phyloP scores from a whole-genome alignment of 2,329 filamentous ascomycete genomes.

The Xylaria hypoxylon region DNA sequence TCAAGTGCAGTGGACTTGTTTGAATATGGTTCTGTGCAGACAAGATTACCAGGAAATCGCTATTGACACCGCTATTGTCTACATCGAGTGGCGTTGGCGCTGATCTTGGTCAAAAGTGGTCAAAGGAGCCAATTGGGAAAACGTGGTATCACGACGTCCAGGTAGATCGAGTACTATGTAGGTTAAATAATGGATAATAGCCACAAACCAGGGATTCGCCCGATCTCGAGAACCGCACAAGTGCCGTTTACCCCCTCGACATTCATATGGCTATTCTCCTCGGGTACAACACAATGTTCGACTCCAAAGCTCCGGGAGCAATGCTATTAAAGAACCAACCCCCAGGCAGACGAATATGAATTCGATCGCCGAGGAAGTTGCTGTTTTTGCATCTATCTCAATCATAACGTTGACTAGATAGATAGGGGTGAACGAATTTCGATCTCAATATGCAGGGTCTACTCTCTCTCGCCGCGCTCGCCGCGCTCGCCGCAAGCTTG shows the following conservation, averaged over 20 bases:
- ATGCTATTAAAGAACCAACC: slow-evolving; percentile 38
- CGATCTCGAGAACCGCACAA: slow-evolving; percentile 37
- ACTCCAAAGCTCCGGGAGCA: slow-evolving; percentile 36
- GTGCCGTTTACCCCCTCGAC: slow-evolving; percentile 46
- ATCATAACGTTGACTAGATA: not conserved
- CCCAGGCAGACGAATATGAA: not conserved
- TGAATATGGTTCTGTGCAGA: no score
- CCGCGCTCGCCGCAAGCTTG: slow-evolving; percentile 36
- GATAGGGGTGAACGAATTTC: not conserved
- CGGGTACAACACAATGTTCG: slow-evolving; percentile 43
- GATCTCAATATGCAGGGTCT: slow-evolving; percentile 29
- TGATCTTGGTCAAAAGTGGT: no score
- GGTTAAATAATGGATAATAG: slow-evolving; percentile 28
- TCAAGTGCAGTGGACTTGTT: no score
- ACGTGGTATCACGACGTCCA: not conserved
- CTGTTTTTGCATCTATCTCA: slow-evolving; percentile 5
- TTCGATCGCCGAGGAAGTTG: not conserved
- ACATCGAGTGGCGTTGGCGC: no score
- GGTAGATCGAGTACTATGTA: not conserved
- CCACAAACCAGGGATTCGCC: slow-evolving; percentile 26
- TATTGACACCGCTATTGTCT: no score
- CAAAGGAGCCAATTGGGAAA: no score
- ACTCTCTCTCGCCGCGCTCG: slow-evolving; percentile 38
- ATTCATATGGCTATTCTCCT: slow-evolving; percentile 50
- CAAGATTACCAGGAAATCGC: no score